These are phyloP conservation scores for Sporothrix luriei DNA, from an alignment of 2,329 filamentous ascomycete species.

Conservation along the genomic window DNA sequence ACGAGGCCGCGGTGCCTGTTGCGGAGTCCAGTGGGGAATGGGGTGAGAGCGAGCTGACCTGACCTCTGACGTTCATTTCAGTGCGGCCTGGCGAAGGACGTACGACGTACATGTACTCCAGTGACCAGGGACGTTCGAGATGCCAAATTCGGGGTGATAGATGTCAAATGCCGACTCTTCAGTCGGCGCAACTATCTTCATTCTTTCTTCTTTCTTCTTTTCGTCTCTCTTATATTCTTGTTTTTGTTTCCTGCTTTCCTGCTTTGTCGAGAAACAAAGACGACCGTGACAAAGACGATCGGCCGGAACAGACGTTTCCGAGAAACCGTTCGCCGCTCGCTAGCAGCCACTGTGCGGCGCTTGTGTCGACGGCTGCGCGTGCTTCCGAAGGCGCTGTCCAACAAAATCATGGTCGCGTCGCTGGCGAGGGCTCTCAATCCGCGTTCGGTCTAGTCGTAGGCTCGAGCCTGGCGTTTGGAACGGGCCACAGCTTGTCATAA, in stretches of 20 bases:
- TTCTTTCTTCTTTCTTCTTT: neutral
- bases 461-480: too few species aligned
- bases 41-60: neutral
- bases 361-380: neutral
- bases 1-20: neutral
- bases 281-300: neutral
- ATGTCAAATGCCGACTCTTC: neutral
- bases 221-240: neutral
- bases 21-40: conserved; percentile 4
- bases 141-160: neutral
- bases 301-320: conserved; percentile 3
- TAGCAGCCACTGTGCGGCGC: too few species aligned
- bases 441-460: too few species aligned
- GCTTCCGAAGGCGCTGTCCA: conserved; percentile 1
- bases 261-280: neutral
- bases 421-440: neutral
- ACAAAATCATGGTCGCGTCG: neutral
- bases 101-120: too few species aligned
- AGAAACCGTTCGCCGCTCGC: neutral
- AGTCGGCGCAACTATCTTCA: neutral
- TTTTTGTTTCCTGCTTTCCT: neutral
- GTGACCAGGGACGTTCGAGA: neutral
- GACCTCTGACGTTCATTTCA: conserved; percentile 1
- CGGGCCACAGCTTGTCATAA: neutral
- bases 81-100: too few species aligned